Evolutionary conservation across 1,284 basidiomycete species (phyloP).

Genomic region (Cerrena zonata): DNA sequence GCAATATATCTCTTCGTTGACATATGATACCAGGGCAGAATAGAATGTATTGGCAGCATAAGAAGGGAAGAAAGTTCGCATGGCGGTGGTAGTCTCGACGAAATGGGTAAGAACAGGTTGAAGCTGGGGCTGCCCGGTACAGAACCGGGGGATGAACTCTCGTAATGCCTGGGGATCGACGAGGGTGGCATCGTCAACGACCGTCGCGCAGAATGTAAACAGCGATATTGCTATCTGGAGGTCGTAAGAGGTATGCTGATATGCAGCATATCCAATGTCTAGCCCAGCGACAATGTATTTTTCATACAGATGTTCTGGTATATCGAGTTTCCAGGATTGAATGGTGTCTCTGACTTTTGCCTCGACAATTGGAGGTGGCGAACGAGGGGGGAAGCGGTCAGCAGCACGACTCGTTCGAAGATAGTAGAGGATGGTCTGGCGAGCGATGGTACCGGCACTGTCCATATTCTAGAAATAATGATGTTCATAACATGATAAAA

Average conservation of each 20-base stretch:
- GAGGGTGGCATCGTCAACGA: not conserved
- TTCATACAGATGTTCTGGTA: not conserved
- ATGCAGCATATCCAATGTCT: not conserved
- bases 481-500: too few relatives aligned
- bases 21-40: not conserved
- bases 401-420: not conserved
- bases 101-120: conserved; percentile 3
- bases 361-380: not conserved
- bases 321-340: not conserved
- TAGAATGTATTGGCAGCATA: conserved; percentile 1
- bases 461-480: not conserved
- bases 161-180: not conserved
- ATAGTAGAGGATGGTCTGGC: not conserved
- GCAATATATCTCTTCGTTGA: conserved; percentile 3
- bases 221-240: not conserved
- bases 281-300: not conserved
- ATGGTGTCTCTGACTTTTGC: not conserved
- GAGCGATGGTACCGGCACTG: not conserved
- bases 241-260: not conserved
- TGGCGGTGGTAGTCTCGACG: not conserved
- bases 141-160: not conserved
- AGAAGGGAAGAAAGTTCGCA: not conserved
- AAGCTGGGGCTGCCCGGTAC: not conserved
- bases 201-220: not conserved
- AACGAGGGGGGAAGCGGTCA: not conserved